phyloP scores from a whole-genome alignment of 2,329 filamentous ascomycete genomes.

The Metarhizium album region DNA sequence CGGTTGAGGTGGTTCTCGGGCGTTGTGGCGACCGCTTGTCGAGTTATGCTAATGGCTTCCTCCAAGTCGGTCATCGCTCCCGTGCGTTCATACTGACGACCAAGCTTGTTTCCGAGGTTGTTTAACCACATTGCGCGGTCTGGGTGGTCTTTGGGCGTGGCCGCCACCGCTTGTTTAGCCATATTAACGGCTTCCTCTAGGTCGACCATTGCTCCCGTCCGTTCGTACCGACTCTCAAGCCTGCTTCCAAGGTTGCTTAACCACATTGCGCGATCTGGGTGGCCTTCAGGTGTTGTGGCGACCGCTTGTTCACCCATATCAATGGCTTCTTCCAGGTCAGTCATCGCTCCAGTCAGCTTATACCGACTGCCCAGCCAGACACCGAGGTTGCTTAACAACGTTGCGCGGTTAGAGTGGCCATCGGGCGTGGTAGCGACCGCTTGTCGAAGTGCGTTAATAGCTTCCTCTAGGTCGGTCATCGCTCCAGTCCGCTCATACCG shows the following conservation, averaged over 20 bases:
- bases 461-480: no score
- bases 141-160: not conserved
- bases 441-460: no score
- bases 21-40: not conserved
- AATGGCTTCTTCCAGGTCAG: constrained; percentile 5
- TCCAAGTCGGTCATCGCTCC: not conserved
- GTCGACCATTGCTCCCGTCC: constrained; percentile 4
- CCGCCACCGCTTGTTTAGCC: not conserved
- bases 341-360: no score
- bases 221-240: constrained; percentile 3
- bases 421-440: no score
- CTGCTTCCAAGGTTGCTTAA: no score
- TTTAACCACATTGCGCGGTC: not conserved
- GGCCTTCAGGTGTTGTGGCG: not conserved
- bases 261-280: not conserved
- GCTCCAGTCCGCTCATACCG: no score
- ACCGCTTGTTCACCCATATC: not conserved
- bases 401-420: no score
- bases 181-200: constrained; percentile 5
- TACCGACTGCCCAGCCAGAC: no score
- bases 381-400: no score
- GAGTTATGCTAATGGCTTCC: not conserved
- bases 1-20: not conserved
- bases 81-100: not conserved
- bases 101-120: not conserved